Evolutionary conservation across 805 yeast species (phyloP).

Genomic region (Teunomyces kruisii): DNA sequence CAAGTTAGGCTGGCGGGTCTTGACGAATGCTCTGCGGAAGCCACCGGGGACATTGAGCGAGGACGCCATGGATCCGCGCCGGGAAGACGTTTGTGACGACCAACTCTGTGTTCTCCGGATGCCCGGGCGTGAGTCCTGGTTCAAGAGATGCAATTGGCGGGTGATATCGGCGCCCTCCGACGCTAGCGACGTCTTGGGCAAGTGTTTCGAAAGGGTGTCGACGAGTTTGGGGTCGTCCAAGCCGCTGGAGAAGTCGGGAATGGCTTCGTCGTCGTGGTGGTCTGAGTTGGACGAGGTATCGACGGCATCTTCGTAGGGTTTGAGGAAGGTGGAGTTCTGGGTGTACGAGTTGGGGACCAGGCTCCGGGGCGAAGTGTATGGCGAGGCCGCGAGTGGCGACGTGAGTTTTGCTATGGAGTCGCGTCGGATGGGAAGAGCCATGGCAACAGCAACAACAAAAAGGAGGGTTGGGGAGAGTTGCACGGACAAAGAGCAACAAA

Average conservation of each 20-base stretch:
- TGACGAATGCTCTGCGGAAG: slow-evolving; percentile 67
- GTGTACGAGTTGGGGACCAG: slow-evolving; percentile 14
- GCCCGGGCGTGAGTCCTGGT: slow-evolving; percentile 6
- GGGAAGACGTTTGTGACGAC: slow-evolving; percentile 19
- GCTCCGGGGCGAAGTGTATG: slow-evolving; percentile 21
- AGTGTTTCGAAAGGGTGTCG: slow-evolving; percentile 35
- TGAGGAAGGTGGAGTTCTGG: not conserved
- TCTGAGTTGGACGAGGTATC: not conserved
- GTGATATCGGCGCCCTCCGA: slow-evolving; percentile 54
- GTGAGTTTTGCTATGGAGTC: slow-evolving; percentile 33
- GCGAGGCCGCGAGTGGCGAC: not conserved
- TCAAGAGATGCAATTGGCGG: slow-evolving; percentile 42
- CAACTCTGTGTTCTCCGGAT: slow-evolving; percentile 17
- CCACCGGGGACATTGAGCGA: slow-evolving; percentile 80
- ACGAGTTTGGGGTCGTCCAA: slow-evolving; percentile 33
- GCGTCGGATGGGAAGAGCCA: slow-evolving; percentile 15
- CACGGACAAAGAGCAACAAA: not conserved
- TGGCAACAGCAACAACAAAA: not conserved
- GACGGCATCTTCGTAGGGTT: slow-evolving; percentile 1
- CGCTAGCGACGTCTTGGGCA: slow-evolving; percentile 36
- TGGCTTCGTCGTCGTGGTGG: slow-evolving; percentile 9
- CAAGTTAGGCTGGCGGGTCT: slow-evolving; percentile 41
- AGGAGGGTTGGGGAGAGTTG: not conserved
- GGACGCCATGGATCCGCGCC: slow-evolving; percentile 66
- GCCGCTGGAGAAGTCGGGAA: slow-evolving; percentile 15